A percentile compares a stretch with the other conserved stretches of the same genome.
phyloP scores from a whole-genome alignment of 805 yeast species.

The Metschnikowia borealis region DNA sequence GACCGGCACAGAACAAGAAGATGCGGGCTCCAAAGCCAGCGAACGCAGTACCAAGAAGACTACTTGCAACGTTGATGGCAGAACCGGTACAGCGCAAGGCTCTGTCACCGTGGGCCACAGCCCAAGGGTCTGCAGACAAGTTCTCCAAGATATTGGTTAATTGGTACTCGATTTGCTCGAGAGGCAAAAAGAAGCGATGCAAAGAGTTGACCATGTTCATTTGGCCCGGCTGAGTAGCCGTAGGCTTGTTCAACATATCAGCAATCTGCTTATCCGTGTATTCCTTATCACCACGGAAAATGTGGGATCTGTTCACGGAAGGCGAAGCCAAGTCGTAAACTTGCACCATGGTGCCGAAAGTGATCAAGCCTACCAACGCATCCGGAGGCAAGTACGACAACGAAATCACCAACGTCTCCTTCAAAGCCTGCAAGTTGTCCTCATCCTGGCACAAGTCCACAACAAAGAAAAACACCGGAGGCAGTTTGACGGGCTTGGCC shows the following conservation, averaged over 20 bases:
- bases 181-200: slow-evolving; percentile 67
- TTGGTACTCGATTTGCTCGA: slow-evolving; percentile 77
- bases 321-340: slow-evolving; percentile 74
- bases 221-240: slow-evolving; percentile 24
- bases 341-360: slow-evolving; percentile 87
- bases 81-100: slow-evolving; percentile 91
- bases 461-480: slow-evolving; percentile 83
- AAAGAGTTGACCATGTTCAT: slow-evolving; percentile 28
- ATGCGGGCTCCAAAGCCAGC: slow-evolving; percentile 86
- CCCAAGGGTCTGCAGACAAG: slow-evolving; percentile 82
- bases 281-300: slow-evolving; percentile 87
- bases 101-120: slow-evolving; percentile 76
- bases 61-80: slow-evolving; percentile 81
- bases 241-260: slow-evolving; percentile 43
- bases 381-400: slow-evolving; percentile 83
- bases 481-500: slow-evolving; percentile 72
- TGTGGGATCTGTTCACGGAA: slow-evolving; percentile 67
- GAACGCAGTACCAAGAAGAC: slow-evolving; percentile 75
- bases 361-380: slow-evolving; percentile 80
- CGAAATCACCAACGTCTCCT: slow-evolving; percentile 72
- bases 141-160: slow-evolving; percentile 75
- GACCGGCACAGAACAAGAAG: slow-evolving; percentile 89
- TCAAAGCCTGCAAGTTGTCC: slow-evolving; percentile 79
- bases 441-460: slow-evolving; percentile 88
- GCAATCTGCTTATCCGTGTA: slow-evolving; percentile 67